Evolutionary conservation across 164 flowering plant genomes (phyloP).

Genomic region (Pachysandra terminalis): DNA sequence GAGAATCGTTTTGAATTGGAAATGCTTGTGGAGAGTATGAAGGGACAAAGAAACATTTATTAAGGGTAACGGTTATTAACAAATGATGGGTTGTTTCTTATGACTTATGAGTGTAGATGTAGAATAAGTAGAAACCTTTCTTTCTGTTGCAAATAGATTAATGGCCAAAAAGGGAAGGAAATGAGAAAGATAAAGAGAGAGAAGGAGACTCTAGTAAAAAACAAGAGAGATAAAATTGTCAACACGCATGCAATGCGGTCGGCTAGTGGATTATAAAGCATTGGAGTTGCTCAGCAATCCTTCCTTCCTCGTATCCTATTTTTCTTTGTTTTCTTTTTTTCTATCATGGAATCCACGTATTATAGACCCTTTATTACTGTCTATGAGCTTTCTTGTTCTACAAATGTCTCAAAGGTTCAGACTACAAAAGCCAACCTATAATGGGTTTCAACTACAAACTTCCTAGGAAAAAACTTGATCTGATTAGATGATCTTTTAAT

Average conservation of each 20-base stretch:
- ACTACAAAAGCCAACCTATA: no score
- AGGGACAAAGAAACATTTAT: background rate
- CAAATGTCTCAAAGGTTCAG: no score
- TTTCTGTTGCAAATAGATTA: slow-evolving; percentile 18
- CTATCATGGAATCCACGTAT: background rate
- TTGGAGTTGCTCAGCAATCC: slow-evolving; percentile 4
- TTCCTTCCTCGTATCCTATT: no score
- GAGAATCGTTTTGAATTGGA: background rate
- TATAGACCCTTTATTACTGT: background rate
- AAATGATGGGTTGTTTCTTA: background rate
- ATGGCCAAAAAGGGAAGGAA: background rate
- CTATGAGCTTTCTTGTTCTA: background rate
- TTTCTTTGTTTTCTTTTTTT: background rate
- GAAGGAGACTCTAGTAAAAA: background rate
- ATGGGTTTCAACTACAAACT: no score
- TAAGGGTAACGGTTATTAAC: background rate
- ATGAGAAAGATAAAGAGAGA: background rate
- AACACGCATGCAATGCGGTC: slow-evolving; percentile 34
- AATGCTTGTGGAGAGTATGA: background rate
- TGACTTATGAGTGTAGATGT: background rate
- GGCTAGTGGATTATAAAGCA: slow-evolving; percentile 36
- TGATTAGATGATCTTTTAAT: no score
- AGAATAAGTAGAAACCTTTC: slow-evolving; percentile 3
- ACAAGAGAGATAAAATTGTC: slow-evolving; percentile 14
- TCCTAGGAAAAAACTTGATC: no score